Evolutionary conservation across 164 flowering plant genomes (phyloP).

Genomic region (Berberis vulgaris): DNA sequence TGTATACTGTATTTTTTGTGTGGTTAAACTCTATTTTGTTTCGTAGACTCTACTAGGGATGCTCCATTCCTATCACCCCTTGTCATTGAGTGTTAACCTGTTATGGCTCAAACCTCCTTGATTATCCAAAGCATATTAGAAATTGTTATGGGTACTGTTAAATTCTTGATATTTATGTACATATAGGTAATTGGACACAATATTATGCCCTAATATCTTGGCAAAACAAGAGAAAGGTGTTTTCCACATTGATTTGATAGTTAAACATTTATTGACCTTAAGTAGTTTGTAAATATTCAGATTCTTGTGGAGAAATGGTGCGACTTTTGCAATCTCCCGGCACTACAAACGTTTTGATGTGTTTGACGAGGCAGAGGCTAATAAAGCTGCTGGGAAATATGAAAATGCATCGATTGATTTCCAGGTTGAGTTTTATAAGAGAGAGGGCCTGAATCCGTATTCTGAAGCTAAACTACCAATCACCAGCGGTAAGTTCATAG

Average conservation of each 20-base stretch:
- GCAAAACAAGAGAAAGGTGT: not conserved
- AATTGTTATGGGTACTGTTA: too few species aligned
- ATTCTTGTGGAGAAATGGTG: slow-evolving; percentile 84
- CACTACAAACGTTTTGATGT: slow-evolving; percentile 94
- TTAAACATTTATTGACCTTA: not conserved
- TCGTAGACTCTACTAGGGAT: too few species aligned
- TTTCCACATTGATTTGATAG: not conserved
- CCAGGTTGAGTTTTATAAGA: slow-evolving; percentile 75
- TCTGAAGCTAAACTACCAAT: slow-evolving; percentile 83
- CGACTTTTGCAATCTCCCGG: slow-evolving; percentile 87
- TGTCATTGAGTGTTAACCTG: too few species aligned
- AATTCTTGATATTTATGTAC: too few species aligned
- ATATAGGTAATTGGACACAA: too few species aligned
- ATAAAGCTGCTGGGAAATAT: slow-evolving; percentile 92
- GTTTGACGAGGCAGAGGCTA: slow-evolving; percentile 91
- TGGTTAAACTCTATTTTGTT: too few species aligned
- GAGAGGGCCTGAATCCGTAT: slow-evolving; percentile 84
- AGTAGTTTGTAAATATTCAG: slow-evolving; percentile 28
- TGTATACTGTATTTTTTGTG: too few species aligned
- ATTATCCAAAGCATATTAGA: too few species aligned
- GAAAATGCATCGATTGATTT: slow-evolving; percentile 75
- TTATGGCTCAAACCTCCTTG: too few species aligned
- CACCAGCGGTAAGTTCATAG: slow-evolving; percentile 62
- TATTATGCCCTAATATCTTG: too few species aligned
- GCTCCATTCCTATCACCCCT: too few species aligned